Base-by-base conservation (phyloP, 2,329 filamentous ascomycete genomes). In the Zymoseptoria brevis region DNA sequence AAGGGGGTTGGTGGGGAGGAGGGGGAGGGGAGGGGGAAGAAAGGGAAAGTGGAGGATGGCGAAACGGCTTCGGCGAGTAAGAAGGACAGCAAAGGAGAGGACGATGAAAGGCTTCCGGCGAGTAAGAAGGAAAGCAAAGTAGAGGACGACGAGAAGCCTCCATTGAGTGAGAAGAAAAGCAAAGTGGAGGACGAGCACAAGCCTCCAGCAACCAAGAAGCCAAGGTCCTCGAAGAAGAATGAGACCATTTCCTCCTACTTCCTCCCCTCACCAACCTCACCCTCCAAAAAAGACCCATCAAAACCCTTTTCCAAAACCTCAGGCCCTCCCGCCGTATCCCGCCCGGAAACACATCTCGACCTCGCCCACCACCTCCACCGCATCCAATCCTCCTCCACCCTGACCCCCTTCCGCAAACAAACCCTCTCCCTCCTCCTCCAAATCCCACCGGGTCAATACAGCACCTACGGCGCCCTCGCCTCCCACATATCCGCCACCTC, bases 381-480 rank as follows among this genome's bases (percentile, higher is more conserved):
- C 56, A 79, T 81, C 62, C 68, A 72, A 26, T 66, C 70, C 24
- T 77, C 70, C 24, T 77, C 80, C 55, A 74, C 73, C n/a, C 74
- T 83, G 19, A 81, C 79, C 2, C 73, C 77, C 16, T 81, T 80
- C 71, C 79, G 79, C 24, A 74, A 72, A 56, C 65, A 67, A 53
- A 69, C 68, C 19, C 68, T 75, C 45, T 65, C 63, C 4, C 65
- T 74, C 49, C 67, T 75, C 22, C 72, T 67, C 56, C 66, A 70
- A 54, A 67, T 75, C 21, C 73, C 74, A 1, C 56, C 61, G 4
- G 72, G 74, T 5, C 64, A 68, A 8, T 74, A 72, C 57, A 72
- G 67, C 29, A 73, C 74, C 4, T 75, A 75, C 61, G 68, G 68
- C 50, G 67, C 72, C 11, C 68, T 75, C 63, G 66, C 72, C 4